A percentile compares a stretch with the other conserved stretches of the same genome.
These are phyloP conservation scores for Pichia membranifaciens DNA, from an alignment of 805 yeast genomes.

Conservation along the genomic window DNA sequence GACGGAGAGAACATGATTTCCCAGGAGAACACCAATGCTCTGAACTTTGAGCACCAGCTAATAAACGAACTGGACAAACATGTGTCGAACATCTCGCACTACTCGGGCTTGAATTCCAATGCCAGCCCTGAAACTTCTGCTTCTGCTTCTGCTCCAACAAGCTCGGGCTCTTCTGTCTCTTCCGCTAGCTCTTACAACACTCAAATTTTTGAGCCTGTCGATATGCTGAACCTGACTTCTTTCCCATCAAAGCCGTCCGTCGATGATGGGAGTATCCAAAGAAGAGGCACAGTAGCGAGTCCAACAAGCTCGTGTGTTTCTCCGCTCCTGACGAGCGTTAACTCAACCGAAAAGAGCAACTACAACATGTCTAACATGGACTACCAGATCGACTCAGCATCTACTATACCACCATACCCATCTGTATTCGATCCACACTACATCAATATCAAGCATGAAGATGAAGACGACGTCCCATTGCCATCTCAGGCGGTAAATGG, in stretches of 20 bases:
- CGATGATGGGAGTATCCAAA: neutral
- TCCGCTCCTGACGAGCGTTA: slow-evolving; percentile 1
- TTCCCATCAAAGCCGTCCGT: neutral
- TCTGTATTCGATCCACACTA: neutral
- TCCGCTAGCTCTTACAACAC: neutral
- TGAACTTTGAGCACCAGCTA: neutral
- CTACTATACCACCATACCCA: too few species aligned
- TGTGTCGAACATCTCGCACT: neutral
- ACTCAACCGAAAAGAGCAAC: neutral
- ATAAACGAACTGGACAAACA: neutral
- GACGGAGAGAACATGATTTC: neutral
- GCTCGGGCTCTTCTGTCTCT: neutral
- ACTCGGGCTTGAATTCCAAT: too few species aligned
- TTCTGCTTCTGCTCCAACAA: neutral
- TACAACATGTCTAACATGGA: too few species aligned
- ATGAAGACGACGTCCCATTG: neutral
- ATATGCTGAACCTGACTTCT: neutral
- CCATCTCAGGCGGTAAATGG: too few species aligned
- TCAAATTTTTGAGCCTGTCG: neutral
- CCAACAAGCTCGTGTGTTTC: slow-evolving; percentile 11
- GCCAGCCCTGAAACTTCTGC: neutral
- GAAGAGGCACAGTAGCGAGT: neutral
- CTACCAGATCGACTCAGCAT: too few species aligned
- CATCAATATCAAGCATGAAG: neutral
- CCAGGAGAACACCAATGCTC: neutral